Percentiles rank a stretch among this genome's conserved stretches.
phyloP scores from a whole-genome alignment of 768 basidiomycete species.

The Tulasnella sp. region DNA sequence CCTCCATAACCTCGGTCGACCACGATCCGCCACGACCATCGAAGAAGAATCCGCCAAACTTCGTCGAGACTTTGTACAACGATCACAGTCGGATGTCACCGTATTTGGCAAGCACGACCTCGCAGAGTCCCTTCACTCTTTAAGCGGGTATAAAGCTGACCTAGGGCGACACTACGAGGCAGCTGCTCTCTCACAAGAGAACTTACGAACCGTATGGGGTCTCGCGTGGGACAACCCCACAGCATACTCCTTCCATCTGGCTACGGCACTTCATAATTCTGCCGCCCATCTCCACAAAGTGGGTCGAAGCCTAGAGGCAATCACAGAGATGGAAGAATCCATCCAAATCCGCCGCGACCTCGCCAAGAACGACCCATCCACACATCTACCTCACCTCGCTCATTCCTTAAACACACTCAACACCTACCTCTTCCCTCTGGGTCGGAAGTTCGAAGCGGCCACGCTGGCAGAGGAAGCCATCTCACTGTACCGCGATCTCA shows the following conservation, averaged over 20 bases:
- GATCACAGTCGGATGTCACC: background rate
- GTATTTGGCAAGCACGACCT: background rate
- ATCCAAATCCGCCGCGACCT: background rate
- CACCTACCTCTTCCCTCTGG: background rate
- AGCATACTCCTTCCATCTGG: background rate
- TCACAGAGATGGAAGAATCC: background rate
- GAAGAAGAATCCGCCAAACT: background rate
- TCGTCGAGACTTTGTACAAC: background rate
- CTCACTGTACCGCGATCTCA: background rate
- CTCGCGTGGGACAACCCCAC: background rate
- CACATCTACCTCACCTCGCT: background rate
- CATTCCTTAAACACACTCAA: background rate
- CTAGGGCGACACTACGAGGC: background rate
- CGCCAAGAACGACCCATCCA: background rate
- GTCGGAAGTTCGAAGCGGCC: background rate
- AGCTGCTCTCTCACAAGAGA: background rate
- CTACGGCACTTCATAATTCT: background rate
- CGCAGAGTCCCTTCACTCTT: background rate
- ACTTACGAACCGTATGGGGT: background rate
- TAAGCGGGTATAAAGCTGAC: background rate
- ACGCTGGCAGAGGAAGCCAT: background rate
- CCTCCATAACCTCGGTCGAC: background rate
- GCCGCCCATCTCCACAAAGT: background rate
- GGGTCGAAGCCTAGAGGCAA: background rate
- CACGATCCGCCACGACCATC: background rate